A percentile compares a stretch with the other conserved stretches of the same genome.
phyloP scores from a whole-genome alignment of 495 filamentous ascomycete genomes.

The Platismatia glauca region DNA sequence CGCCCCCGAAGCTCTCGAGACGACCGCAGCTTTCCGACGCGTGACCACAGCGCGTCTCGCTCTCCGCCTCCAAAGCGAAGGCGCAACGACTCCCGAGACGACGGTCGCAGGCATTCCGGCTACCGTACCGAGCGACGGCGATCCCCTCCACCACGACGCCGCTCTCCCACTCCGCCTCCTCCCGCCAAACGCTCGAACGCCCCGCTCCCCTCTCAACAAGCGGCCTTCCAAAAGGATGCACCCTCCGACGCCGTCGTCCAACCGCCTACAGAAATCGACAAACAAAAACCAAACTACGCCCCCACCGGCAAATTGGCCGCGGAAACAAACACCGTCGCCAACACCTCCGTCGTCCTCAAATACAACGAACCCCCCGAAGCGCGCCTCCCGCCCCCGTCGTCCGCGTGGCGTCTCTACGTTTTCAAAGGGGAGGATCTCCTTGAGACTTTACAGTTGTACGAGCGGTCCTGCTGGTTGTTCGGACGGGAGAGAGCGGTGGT shows the following conservation, averaged over 20 bases:
- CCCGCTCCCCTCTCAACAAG: constrained; percentile 61
- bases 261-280: constrained; percentile 42
- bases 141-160: constrained; percentile 32
- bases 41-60: constrained; percentile 25
- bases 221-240: constrained; percentile 52
- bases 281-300: constrained; percentile 81
- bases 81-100: constrained; percentile 2
- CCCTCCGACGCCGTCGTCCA: constrained; percentile 30
- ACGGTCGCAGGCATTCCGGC: not conserved
- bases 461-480: constrained; percentile 81
- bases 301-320: constrained; percentile 75
- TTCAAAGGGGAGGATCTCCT: constrained; percentile 80
- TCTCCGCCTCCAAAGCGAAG: constrained; percentile 13
- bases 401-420: constrained; percentile 82
- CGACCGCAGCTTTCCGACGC: constrained; percentile 27
- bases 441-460: constrained; percentile 66
- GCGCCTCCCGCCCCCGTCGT: constrained; percentile 69
- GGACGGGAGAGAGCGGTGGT: constrained; percentile 72
- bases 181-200: constrained; percentile 35
- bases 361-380: constrained; percentile 94
- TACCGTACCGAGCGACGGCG: not conserved
- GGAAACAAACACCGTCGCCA: constrained; percentile 71
- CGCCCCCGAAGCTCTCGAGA: constrained; percentile 13
- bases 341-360: constrained; percentile 66
- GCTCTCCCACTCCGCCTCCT: constrained; percentile 23